Evolutionary conservation across 2,329 filamentous ascomycete species (phyloP), one percentile per base, ranked within the genome.

Genomic region (Aspergillus ruber): DNA sequence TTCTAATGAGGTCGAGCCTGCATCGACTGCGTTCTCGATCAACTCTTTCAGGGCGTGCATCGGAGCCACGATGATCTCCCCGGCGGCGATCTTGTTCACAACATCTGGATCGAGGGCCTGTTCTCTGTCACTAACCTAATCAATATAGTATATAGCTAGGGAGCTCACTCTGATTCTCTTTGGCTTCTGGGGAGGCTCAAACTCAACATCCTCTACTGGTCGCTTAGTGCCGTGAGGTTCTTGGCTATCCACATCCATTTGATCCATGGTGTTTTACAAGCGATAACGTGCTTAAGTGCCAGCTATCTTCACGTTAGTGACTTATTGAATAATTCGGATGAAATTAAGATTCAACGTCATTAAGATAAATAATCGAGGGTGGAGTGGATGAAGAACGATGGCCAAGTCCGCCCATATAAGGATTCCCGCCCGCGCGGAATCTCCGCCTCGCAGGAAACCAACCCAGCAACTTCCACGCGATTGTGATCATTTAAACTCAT

Each of bases 81-180:
- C 93, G 0, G 93, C 93, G 1, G 93, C 93, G 57, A 98, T 98
- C 68, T 97, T 98, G 75, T 97, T 98, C 56, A 98, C 87, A 18
- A 98, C 93, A 72, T 93, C 86, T 53, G 87, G 84, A 61, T 95
- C 88, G 21, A 98, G 79, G 12, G 91, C 86, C 84, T 95, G 69
- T 42, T 15, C 20, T n/a, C 35, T 23, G 18, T 32, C 44, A 12
- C 42, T 60, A 40, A 59, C 55, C 53, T 17, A 33, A 21, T 46
- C 13, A 29, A 42, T 53, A 29, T 38, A 20, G 40, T 15, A 4
- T 15, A 42, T 36, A 25, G 43, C 10, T 27, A 13, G 13, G 10
- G 15, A 21, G 48, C 48, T 52, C 33, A 67, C 66, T 53, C 59
- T 65, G 57, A 80, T 80, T 25, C 74, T 74, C 57, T 75, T 74